Evolutionary conservation across 495 filamentous ascomycete genomes (phyloP), one percentile per base, ranked within the genome.

Genomic region (Tuber calosporum): DNA sequence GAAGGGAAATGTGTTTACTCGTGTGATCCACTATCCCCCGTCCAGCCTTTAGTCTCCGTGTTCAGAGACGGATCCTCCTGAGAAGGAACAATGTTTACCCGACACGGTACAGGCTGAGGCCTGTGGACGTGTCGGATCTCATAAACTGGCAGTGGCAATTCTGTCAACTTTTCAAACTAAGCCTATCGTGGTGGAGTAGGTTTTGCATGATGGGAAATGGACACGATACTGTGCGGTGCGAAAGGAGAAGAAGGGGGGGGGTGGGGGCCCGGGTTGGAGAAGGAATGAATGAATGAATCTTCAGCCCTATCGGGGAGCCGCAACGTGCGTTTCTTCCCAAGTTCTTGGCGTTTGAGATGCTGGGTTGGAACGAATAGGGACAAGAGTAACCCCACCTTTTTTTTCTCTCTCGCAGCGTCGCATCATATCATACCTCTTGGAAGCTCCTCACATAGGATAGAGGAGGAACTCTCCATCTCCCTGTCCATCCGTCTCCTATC

Each of bases 251-350:
- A 62, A 34, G 26, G 53, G 26, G 8, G n/a, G 48, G n/a, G 8
- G 30, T 26, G 11, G n/a, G 26, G 30, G 4, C 53, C n/a, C 53
- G 19, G 42, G 13, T 11, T 53, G 53, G 53, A 15, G 53, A 9
- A 62, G 26, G 11, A 34, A 34, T 62, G 4, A 62, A 34, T 62
- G 4, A 62, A 7, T 62, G 53, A 62, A 30, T 34, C 26, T 58
- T 78, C 76, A 78, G 76, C 76, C 76, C 76, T 78, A 78, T 78
- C 70, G 71, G 76, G 76, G 76, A 78, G 76, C 76, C 76, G 37
- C 79, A 81, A 62, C 81, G 26, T 62, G 11, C 26, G 26, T 62
- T 62, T 62, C 53, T 34, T 62, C 53, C 2, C 5, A 62, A 62
- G 26, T 34, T 62, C 53, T 62, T 62, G 53, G 53, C 53, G 53